Evolutionary conservation across 768 basidiomycete genomes (phyloP).

Genomic region (Pilatotrama ljubarskyi): DNA sequence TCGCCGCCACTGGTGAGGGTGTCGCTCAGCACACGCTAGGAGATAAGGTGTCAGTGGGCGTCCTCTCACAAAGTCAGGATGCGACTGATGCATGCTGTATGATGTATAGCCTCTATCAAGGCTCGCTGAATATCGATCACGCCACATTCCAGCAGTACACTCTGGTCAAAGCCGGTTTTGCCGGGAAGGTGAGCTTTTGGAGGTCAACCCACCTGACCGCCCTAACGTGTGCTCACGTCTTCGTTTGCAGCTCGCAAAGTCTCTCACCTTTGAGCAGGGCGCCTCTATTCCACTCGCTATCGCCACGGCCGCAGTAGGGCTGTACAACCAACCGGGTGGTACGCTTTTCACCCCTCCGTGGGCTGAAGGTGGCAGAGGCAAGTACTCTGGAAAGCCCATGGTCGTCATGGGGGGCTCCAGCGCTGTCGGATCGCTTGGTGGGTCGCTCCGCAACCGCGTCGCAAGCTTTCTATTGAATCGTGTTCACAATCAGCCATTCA

Average conservation of each 20-base stretch:
- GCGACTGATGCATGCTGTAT: conserved; percentile 5
- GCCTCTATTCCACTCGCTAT: conserved; percentile 10
- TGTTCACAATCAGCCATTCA: conserved; percentile 24
- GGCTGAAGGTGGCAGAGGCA: conserved; percentile 27
- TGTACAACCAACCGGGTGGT: conserved; percentile 23
- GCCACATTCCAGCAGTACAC: conserved; percentile 23
- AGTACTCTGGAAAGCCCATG: conserved; percentile 33
- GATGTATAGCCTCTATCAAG: conserved; percentile 3
- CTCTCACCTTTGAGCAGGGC: conserved; percentile 13
- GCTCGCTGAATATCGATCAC: conserved; percentile 6
- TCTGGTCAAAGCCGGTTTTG: conserved; percentile 5
- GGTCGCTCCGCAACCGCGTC: background rate
- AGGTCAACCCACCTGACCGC: background rate
- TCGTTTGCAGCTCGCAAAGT: conserved; percentile 2
- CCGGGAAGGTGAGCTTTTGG: conserved; percentile 15
- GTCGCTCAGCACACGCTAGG: conserved; percentile 34
- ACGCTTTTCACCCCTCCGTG: conserved; percentile 29
- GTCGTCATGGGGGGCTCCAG: conserved; percentile 26
- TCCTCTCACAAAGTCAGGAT: background rate
- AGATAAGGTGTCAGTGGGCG: conserved; percentile 31
- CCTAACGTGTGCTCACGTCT: background rate
- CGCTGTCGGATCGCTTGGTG: conserved; percentile 27
- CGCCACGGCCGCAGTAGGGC: conserved; percentile 11
- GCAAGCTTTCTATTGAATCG: background rate
- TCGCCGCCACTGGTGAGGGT: conserved; percentile 35